Base-by-base conservation (phyloP, 345 rosid species). In the Turnera subulata region DNA sequence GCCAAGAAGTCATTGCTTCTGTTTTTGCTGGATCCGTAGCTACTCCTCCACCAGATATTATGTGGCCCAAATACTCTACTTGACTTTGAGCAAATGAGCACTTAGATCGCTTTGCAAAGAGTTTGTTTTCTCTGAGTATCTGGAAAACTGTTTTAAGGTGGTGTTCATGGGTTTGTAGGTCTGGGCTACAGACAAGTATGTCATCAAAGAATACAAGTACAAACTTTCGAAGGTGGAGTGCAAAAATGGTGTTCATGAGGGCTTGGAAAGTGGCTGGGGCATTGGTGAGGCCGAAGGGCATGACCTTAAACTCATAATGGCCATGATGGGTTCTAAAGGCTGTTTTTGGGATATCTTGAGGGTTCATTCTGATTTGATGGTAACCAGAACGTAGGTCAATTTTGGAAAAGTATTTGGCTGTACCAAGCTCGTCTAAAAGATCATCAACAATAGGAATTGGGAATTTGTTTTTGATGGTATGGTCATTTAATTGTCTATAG, bases 21-120 rank as follows among this genome's bases (percentile, higher is more conserved):
- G 0, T 2, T n/a, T 53, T 53, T 0, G n/a, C 18, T 0, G 16
- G 35, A 6, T 33, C 43, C 0, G 11, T 18, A 0, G 43, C 42
- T 12, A 56, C 24, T 1, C 17, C 17, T n/a, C 9, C 16, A 0
- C 0, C 6, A 0, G 21, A 5, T 8, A 56, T 44, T 0, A 43
- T 1, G 4, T 44, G 23, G 0, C 32, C 40, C n/a, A 25, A 43
- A 15, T 40, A 55, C 17, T 55, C 48, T 0, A 55, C 10, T 0
- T 3, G 0, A 0, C 0, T 0, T 1, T 16, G 2, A 1, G 17
- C 2, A 40, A 55, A 55, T 0, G 0, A 0, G 1, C 43, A 53
- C 5, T 53, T 53, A 29, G 35, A 4, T 6, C n/a, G 4, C 1
- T 32, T 6, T 22, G 12, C 0, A 11, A 0, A 35, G 20, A 54